phyloP scores from a whole-genome alignment of 148 eudicot species.

The Rhododendron griersonianum region DNA sequence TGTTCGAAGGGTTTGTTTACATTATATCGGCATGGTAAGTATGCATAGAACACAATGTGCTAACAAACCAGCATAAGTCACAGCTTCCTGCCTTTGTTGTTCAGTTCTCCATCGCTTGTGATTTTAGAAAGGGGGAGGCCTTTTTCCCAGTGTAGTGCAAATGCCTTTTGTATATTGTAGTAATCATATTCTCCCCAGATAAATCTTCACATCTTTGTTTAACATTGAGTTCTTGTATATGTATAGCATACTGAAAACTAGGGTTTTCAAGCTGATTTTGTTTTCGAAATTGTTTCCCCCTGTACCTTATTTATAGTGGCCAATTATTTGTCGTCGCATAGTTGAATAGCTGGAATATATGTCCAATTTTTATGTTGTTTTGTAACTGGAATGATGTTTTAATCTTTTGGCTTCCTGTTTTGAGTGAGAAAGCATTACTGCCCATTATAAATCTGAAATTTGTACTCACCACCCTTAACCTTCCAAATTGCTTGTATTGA shows the following conservation, averaged over 20 bases:
- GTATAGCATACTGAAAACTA: slow-evolving; percentile 3
- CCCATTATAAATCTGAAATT: neutral
- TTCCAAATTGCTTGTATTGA: neutral
- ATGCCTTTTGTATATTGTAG: slow-evolving; percentile 3
- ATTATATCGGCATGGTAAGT: neutral
- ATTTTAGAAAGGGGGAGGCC: neutral
- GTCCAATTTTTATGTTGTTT: neutral
- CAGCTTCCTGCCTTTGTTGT: slow-evolving; percentile 1
- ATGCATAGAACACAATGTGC: neutral
- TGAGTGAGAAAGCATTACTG: neutral
- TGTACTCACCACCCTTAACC: neutral
- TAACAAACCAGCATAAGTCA: slow-evolving; percentile 5
- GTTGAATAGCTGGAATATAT: neutral
- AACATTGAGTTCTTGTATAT: neutral
- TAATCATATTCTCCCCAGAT: neutral
- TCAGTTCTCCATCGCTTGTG: neutral
- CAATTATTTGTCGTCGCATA: neutral
- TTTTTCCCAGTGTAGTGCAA: neutral
- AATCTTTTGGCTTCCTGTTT: neutral
- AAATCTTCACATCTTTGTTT: neutral
- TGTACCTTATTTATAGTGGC: neutral
- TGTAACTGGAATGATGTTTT: neutral
- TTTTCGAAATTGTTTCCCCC: neutral
- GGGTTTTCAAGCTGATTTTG: slow-evolving; percentile 4
- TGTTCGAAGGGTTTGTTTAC: slow-evolving; percentile 4